Percentiles rank a stretch among this genome's conserved stretches.
Evolutionary conservation across 441 rosid species (phyloP).

Genomic region (Pelargonium cotyledonis): DNA sequence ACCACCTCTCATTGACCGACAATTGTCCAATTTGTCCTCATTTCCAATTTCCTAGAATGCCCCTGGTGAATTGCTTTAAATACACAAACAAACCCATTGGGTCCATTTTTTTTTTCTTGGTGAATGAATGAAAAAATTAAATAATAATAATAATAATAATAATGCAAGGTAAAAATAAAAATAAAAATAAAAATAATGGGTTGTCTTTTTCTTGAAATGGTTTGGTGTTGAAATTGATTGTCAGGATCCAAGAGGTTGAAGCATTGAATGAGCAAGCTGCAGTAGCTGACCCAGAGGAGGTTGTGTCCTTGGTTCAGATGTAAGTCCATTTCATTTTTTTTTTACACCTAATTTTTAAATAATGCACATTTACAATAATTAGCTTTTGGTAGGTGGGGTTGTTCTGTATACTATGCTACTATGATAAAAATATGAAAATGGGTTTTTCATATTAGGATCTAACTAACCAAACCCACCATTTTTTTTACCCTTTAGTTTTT

Average conservation of each 20-base stretch:
- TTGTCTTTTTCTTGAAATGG: not conserved
- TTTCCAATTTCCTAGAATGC: not conserved
- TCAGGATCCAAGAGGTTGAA: slow-evolving; percentile 27
- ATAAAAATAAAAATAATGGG: slow-evolving; percentile 1
- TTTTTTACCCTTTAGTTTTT: too few species aligned
- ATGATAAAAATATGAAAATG: too few species aligned
- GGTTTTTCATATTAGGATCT: too few species aligned
- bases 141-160: too few species aligned
- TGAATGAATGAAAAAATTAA: too few species aligned
- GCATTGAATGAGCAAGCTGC: slow-evolving; percentile 52
- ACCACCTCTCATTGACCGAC: slow-evolving; percentile 1
- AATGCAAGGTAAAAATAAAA: not conserved
- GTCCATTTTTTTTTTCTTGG: not conserved
- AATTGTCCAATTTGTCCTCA: slow-evolving; percentile 1
- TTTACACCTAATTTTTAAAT: too few species aligned
- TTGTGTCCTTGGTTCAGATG: slow-evolving; percentile 54
- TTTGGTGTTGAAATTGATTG: not conserved
- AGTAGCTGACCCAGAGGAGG: slow-evolving; percentile 62
- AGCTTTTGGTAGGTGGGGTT: too few species aligned
- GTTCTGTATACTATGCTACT: too few species aligned
- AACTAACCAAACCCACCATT: too few species aligned
- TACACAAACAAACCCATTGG: not conserved
- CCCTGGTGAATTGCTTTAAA: not conserved
- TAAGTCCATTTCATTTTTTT: slow-evolving; percentile 23
- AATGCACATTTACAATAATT: too few species aligned